Evolutionary conservation across 1,139 yeast genomes (phyloP).

Genomic region (Magnusiomyces fungicola): DNA sequence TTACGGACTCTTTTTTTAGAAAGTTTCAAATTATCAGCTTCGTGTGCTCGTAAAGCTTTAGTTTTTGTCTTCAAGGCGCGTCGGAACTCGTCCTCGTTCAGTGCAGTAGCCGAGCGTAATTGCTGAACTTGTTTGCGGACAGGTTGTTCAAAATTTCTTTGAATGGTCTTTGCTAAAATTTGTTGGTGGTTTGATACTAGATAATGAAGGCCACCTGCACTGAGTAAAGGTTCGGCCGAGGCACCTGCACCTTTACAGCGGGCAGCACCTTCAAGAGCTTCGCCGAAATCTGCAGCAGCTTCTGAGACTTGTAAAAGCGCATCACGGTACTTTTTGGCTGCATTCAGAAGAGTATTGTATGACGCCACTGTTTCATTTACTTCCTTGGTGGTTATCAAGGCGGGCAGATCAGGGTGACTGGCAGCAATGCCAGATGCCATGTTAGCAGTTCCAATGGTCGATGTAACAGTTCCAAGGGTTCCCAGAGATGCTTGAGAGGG

Average conservation of each 20-base stretch:
- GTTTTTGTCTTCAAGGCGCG: conserved; percentile 49
- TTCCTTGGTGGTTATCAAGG: conserved; percentile 52
- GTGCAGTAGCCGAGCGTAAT: conserved; percentile 24
- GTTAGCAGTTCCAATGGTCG: conserved; percentile 17
- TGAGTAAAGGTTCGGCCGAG: conserved; percentile 58
- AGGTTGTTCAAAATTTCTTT: conserved; percentile 50
- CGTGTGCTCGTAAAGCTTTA: conserved; percentile 45
- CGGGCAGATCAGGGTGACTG: conserved; percentile 45
- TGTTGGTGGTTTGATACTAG: conserved; percentile 73
- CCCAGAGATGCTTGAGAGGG: conserved; percentile 3
- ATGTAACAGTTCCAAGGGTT: conserved; percentile 9
- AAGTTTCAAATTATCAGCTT: conserved; percentile 48
- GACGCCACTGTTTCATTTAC: conserved; percentile 42
- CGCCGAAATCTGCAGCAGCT: conserved; percentile 70
- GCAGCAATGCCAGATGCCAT: conserved; percentile 17
- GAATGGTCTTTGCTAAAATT: conserved; percentile 53
- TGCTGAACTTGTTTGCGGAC: conserved; percentile 30
- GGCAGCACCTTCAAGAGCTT: conserved; percentile 62
- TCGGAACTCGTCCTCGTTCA: conserved; percentile 48
- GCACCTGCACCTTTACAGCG: conserved; percentile 58
- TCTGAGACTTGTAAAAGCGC: conserved; percentile 46
- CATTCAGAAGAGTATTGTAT: conserved; percentile 42
- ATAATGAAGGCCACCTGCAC: conserved; percentile 74
- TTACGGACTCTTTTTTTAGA: conserved; percentile 44
- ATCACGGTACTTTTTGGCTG: conserved; percentile 46